Base-by-base conservation (phyloP, 768 basidiomycete genomes). In the Russula earlei region DNA sequence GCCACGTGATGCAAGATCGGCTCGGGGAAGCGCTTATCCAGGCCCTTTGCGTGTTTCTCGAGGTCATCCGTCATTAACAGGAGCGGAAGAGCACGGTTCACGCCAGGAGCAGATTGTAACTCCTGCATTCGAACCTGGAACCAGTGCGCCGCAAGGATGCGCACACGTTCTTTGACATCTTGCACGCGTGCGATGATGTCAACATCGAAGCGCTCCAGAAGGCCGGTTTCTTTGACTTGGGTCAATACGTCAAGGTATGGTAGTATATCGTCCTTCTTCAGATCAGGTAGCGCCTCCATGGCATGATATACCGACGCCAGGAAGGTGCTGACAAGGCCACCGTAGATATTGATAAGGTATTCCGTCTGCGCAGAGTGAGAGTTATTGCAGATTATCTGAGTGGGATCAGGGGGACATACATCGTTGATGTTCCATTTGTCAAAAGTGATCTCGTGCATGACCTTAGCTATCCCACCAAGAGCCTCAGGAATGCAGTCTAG, bases 401-500 rank as follows among this genome's bases (percentile, higher is more conserved):
- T 24, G 45, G 17, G 20, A 57, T 41, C 24, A 45, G 41, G 12
- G 37, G 20, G 14, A 80, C 90, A 65, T 64, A 97, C 91, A 65
- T 99, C 95, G 61, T 80, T 78, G 19, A 71, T 72, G 2, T 87
- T 77, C 95, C 96, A 97, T 42, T 80, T 75, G 19, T 85, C 81
- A 2, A 88, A 65, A 8, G 85, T 81, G 31, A 77, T 78, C 58
- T 94, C 91, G 34, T 78, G 74, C 64, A 83, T 74, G 10, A 84
- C 81, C 66, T 86, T 87, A 19, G 76, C 70, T 19, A 95, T 77
- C 54, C 81, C 82, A 43, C 82, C 78, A 45, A 96, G 69, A 11
- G 90, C 95, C 69, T 97, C 96, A 0, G 87, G 87, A 50, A 98
- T 82, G 68, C 96, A 98, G 65, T 95, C 95, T 66, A 95, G 73